Evolutionary conservation across 495 filamentous ascomycete genomes (phyloP).

Genomic region (Hyphodiscus hymeniophilus): DNA sequence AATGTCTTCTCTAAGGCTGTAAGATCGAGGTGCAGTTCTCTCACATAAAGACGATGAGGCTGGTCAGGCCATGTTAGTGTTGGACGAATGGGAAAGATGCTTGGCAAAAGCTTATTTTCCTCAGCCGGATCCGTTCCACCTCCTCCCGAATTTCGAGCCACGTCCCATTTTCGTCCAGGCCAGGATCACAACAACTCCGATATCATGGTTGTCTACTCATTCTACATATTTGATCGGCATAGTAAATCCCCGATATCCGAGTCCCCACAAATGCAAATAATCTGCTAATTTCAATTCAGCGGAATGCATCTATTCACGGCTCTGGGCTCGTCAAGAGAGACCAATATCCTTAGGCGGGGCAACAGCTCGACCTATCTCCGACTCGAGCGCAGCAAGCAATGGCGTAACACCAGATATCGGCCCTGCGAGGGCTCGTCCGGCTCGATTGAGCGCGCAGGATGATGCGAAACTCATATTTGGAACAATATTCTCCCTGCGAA

Average conservation of each 20-base stretch:
- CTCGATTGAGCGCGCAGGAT: slow-evolving; percentile 59
- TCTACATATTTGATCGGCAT: slow-evolving; percentile 98
- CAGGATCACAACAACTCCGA: background rate
- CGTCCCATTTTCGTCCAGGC: background rate
- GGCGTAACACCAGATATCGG: slow-evolving; percentile 14
- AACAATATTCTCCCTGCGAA: slow-evolving; percentile 88
- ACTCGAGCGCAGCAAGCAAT: slow-evolving; percentile 18
- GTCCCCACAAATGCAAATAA: slow-evolving; percentile 5
- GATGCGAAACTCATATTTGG: slow-evolving; percentile 97
- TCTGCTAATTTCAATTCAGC: slow-evolving; percentile 41
- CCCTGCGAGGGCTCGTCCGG: slow-evolving; percentile 21
- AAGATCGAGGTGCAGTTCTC: background rate
- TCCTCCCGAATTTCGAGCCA: background rate
- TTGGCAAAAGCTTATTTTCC: background rate
- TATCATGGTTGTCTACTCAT: slow-evolving; percentile 87
- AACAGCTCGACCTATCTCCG: slow-evolving; percentile 13
- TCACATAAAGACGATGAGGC: background rate
- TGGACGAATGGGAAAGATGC: background rate
- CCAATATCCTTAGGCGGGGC: slow-evolving; percentile 8
- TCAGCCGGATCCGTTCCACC: background rate
- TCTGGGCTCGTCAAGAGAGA: slow-evolving; percentile 43
- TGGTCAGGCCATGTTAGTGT: background rate
- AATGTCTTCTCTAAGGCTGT: background rate
- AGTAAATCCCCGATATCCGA: slow-evolving; percentile 45
- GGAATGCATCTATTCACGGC: slow-evolving; percentile 93